Conservation (phyloP, 2,329 filamentous ascomycete genomes). For the Hymenoscyphus fructigenus region DNA sequence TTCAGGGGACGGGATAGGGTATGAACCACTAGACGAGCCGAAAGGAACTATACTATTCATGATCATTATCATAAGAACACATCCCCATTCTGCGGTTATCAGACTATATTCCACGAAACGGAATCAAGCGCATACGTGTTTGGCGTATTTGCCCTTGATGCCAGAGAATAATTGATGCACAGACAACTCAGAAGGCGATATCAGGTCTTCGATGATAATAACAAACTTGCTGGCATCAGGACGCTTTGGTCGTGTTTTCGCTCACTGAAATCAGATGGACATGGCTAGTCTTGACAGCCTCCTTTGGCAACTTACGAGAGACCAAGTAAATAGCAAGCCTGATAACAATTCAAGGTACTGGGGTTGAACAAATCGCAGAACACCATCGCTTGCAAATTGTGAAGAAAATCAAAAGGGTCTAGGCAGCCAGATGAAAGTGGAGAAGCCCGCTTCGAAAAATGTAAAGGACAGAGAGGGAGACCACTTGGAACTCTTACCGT, state of each 20-base stretch:
- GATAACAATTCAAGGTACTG: not conserved
- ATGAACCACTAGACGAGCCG: not conserved
- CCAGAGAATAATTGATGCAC: not conserved
- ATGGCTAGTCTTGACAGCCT: not conserved
- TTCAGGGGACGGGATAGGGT: not conserved
- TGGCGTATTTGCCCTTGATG: not conserved
- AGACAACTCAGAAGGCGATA: not conserved
- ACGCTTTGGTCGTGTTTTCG: not conserved
- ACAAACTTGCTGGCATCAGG: not conserved
- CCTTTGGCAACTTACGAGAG: not conserved
- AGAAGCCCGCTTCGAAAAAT: not conserved
- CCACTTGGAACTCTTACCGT: conserved; percentile 8
- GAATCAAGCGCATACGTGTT: not conserved
- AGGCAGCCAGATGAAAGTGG: not conserved
- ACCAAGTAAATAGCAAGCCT: not conserved
- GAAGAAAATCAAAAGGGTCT: not conserved
- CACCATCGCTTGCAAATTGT: not conserved
- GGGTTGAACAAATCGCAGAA: not conserved
- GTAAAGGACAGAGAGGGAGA: not conserved
- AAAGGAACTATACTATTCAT: not conserved
- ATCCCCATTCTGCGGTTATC: not conserved
- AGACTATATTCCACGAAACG: not conserved
- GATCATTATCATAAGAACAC: not conserved
- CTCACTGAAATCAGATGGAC: not conserved
- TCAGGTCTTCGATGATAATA: not conserved